phyloP scores from a whole-genome alignment of 2,329 filamentous ascomycete species.

The Arthrobotrys pseudoclavata region DNA sequence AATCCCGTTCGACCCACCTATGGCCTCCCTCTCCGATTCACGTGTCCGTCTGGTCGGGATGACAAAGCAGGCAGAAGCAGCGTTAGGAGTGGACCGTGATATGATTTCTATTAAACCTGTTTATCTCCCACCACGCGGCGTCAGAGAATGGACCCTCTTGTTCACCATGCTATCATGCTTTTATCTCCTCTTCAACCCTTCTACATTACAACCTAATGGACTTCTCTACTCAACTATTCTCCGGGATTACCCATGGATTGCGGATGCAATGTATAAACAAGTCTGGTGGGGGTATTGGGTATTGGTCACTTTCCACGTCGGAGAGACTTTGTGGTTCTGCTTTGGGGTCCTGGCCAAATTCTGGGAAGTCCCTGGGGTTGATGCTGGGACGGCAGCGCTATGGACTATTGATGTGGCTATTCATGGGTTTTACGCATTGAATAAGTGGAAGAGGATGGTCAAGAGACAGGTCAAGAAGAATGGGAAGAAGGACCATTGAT shows the following conservation, averaged over 20 bases:
- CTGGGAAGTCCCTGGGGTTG: conserved; percentile 45
- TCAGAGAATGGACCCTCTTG: conserved; percentile 10
- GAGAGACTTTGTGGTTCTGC: conserved; percentile 38
- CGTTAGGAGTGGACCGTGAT: conserved; percentile 44
- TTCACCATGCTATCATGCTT: conserved; percentile 8
- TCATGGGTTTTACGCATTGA: conserved; percentile 31
- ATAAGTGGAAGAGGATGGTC: conserved; percentile 49
- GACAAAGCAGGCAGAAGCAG: conserved; percentile 45
- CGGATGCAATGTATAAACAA: conserved; percentile 37
- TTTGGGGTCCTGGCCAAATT: conserved; percentile 14
- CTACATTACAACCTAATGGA: conserved; percentile 40
- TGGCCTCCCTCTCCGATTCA: conserved; percentile 50
- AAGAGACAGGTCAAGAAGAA: conserved; percentile 29
- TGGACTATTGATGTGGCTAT: conserved; percentile 37
- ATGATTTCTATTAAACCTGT: conserved; percentile 40
- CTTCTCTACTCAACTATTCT: conserved; percentile 38
- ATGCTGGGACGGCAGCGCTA: conserved; percentile 23
- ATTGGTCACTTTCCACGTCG: conserved; percentile 19
- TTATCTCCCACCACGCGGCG: conserved; percentile 32
- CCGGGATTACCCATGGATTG: conserved; percentile 31
- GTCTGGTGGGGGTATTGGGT: conserved; percentile 33
- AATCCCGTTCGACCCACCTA: conserved; percentile 48
- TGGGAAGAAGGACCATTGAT: conserved; percentile 52
- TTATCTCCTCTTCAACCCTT: conserved; percentile 47
- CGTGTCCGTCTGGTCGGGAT: conserved; percentile 49